Conservation (phyloP, 352 stramenopile genomes). For the Phytophthora kernoviae region DNA sequence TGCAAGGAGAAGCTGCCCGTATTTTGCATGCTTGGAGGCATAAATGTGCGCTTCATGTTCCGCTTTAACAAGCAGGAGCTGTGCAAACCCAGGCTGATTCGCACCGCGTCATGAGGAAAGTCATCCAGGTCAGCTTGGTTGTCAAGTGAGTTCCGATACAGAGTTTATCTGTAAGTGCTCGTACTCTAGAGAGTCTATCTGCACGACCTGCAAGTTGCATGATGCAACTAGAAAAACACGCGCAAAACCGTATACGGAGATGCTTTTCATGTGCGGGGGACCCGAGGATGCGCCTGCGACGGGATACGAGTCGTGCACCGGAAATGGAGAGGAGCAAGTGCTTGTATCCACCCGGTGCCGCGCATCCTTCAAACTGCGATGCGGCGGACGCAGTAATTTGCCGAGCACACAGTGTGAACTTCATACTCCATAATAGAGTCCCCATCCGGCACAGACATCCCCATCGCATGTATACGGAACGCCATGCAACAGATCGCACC, state of each 20-base stretch:
- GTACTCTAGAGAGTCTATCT: no score
- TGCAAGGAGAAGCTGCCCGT: no score
- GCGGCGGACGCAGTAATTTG: conserved; percentile 5
- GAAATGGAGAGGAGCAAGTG: conserved; percentile 6
- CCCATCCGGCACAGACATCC: conserved; percentile 4
- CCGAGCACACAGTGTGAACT: no score
- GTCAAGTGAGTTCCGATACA: background rate
- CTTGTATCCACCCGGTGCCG: conserved; percentile 15
- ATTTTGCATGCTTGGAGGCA: no score
- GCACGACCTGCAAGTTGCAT: no score
- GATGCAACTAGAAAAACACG: conserved; percentile 10
- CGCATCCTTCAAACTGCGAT: conserved; percentile 26
- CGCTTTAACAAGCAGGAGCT: no score
- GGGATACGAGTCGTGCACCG: conserved; percentile 16
- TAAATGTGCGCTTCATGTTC: no score
- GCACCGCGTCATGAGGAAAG: no score
- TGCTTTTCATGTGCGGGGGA: conserved; percentile 11
- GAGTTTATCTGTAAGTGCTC: no score
- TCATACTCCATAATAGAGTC: no score
- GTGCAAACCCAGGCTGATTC: no score
- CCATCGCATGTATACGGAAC: background rate
- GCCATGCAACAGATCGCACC: background rate
- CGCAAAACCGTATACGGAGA: conserved; percentile 31
- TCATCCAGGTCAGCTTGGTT: no score
- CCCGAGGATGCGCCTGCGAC: conserved; percentile 2